A percentile compares a stretch with the other conserved stretches of the same genome.
Conservation (phyloP, 2,329 filamentous ascomycete species). For the Didymella lethalis region DNA sequence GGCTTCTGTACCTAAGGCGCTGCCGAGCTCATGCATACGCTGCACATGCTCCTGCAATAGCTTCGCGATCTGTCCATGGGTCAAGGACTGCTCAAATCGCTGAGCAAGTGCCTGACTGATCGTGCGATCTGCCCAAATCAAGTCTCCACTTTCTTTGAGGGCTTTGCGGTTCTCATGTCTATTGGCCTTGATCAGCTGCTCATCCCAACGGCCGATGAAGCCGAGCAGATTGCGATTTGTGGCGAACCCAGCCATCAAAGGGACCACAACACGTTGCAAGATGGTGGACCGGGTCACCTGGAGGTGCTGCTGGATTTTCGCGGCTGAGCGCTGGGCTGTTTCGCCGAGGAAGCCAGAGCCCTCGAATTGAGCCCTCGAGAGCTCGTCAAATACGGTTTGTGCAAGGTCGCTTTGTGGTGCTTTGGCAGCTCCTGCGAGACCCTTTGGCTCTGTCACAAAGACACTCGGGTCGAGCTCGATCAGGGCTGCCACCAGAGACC, state of each 20-base stretch:
- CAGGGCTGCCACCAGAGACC: slow-evolving; percentile 46
- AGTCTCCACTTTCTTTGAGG: slow-evolving; percentile 25
- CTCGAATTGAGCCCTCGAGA: slow-evolving; percentile 34
- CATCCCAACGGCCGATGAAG: slow-evolving; percentile 47
- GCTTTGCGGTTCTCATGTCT: slow-evolving; percentile 28
- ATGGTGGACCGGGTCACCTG: slow-evolving; percentile 9
- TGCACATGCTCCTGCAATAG: slow-evolving; percentile 41
- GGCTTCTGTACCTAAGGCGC: slow-evolving; percentile 21
- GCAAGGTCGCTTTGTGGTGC: slow-evolving; percentile 37
- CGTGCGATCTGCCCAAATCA: slow-evolving; percentile 44
- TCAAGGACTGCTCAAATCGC: slow-evolving; percentile 45
- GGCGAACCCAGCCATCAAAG: slow-evolving; percentile 46
- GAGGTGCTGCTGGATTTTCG: neutral
- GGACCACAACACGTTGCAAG: slow-evolving; percentile 36
- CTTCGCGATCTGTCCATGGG: slow-evolving; percentile 41
- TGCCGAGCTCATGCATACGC: slow-evolving; percentile 29
- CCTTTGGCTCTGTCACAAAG: slow-evolving; percentile 39
- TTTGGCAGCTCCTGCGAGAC: slow-evolving; percentile 17
- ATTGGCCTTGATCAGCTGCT: slow-evolving; percentile 38
- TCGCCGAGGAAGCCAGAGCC: slow-evolving; percentile 11
- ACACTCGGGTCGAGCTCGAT: slow-evolving; percentile 44
- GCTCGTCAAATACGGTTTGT: slow-evolving; percentile 40
- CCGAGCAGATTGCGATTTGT: slow-evolving; percentile 46
- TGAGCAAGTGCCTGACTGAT: slow-evolving; percentile 34
- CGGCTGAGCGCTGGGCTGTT: neutral